Conservation (phyloP, 257 asterid genomes). For the Primulina huaijiensis region DNA sequence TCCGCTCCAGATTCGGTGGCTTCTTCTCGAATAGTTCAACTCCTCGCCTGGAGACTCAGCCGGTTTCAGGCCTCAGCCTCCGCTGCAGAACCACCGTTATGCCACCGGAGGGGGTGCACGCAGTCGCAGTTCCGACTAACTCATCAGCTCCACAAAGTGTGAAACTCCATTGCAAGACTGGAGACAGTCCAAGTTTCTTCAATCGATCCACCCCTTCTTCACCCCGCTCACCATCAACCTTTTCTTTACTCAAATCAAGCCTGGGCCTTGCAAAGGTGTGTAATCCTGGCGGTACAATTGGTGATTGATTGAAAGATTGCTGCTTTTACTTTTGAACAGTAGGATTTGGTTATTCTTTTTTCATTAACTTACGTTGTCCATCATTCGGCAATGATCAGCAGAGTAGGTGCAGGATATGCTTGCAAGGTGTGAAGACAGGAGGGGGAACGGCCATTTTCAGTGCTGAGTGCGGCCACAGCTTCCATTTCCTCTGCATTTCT, state of each 20-base stretch:
- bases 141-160: slow-evolving; percentile 41
- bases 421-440: slow-evolving; percentile 63
- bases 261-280: slow-evolving; percentile 59
- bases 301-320: neutral
- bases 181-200: slow-evolving; percentile 57
- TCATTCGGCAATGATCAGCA: slow-evolving; percentile 38
- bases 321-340: slow-evolving; percentile 16
- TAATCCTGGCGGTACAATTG: neutral
- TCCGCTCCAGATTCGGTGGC: slow-evolving; percentile 46
- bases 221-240: slow-evolving; percentile 86
- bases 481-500: slow-evolving; percentile 89
- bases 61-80: slow-evolving; percentile 43
- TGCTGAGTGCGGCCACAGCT: slow-evolving; percentile 94
- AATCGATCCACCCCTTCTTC: slow-evolving; percentile 77
- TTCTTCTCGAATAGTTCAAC: slow-evolving; percentile 83
- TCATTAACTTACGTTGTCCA: neutral
- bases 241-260: slow-evolving; percentile 69
- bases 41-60: slow-evolving; percentile 65
- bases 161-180: slow-evolving; percentile 60
- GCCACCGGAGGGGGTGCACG: neutral
- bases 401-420: slow-evolving; percentile 83
- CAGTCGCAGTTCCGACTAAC: neutral
- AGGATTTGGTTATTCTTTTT: slow-evolving; percentile 17
- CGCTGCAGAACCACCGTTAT: slow-evolving; percentile 51
- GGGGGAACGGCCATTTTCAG: slow-evolving; percentile 94